phyloP scores from a whole-genome alignment of 2,329 filamentous ascomycete genomes.

The Thelonectria blattea region DNA sequence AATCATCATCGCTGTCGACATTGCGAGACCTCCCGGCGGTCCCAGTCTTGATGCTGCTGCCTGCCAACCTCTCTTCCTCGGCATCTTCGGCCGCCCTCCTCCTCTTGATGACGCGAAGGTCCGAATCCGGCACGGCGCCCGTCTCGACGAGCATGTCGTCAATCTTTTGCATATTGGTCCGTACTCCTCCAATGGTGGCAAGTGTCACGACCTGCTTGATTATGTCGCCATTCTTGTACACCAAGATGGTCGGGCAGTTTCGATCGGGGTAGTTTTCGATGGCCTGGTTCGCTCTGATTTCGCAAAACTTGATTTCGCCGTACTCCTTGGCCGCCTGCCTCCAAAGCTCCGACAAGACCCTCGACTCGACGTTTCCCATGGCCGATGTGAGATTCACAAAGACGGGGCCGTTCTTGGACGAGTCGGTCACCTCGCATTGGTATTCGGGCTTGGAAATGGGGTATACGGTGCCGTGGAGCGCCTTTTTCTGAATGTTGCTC shows the following conservation, averaged over 20 bases:
- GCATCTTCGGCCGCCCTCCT: slow-evolving; percentile 65
- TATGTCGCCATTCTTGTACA: slow-evolving; percentile 94
- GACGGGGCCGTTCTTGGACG: slow-evolving; percentile 71
- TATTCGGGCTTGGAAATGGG: slow-evolving; percentile 96
- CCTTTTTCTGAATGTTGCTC: slow-evolving; percentile 73
- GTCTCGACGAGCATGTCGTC: slow-evolving; percentile 83
- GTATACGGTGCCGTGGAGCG: slow-evolving; percentile 88
- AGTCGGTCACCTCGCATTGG: slow-evolving; percentile 87
- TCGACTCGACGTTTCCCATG: slow-evolving; percentile 82
- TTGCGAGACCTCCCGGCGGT: slow-evolving; percentile 53
- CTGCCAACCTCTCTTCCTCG: slow-evolving; percentile 60
- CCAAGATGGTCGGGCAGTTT: slow-evolving; percentile 91
- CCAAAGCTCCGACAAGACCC: slow-evolving; percentile 85
- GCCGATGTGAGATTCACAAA: slow-evolving; percentile 85
- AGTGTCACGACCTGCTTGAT: slow-evolving; percentile 91
- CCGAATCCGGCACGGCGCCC: slow-evolving; percentile 78
- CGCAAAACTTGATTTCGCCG: slow-evolving; percentile 96
- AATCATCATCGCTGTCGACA: slow-evolving; percentile 63
- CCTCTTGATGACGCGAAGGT: slow-evolving; percentile 75
- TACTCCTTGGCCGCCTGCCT: slow-evolving; percentile 82
- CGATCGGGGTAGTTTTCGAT: slow-evolving; percentile 96
- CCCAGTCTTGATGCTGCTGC: slow-evolving; percentile 59
- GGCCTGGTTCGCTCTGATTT: slow-evolving; percentile 89
- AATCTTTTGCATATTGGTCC: slow-evolving; percentile 74
- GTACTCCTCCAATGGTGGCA: slow-evolving; percentile 74